Evolutionary conservation across 495 filamentous ascomycete species (phyloP).

Genomic region (Aspergillus nanangensis): DNA sequence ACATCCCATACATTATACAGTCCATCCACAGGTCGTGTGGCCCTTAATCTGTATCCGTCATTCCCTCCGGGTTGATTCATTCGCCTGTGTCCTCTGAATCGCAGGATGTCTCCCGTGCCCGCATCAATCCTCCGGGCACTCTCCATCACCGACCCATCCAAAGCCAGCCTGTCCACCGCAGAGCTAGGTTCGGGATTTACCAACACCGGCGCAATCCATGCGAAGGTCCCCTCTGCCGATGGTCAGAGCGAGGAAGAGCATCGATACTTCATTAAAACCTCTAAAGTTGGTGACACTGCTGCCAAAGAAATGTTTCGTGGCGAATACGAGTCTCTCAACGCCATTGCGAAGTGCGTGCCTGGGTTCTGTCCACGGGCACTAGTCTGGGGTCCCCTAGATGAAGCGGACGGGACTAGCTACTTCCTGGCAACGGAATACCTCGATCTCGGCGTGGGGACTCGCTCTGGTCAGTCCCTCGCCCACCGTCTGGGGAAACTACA

Average conservation of each 20-base stretch:
- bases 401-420: slow-evolving; percentile 40
- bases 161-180: slow-evolving; percentile 50
- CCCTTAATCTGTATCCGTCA: not conserved
- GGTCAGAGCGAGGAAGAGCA: slow-evolving; percentile 47
- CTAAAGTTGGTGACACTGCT: slow-evolving; percentile 51
- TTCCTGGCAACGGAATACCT: slow-evolving; percentile 85
- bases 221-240: slow-evolving; percentile 29
- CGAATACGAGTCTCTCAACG: slow-evolving; percentile 79
- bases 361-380: slow-evolving; percentile 69
- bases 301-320: slow-evolving; percentile 81
- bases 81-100: too few species aligned
- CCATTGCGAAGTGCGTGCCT: slow-evolving; percentile 66
- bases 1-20: too few species aligned
- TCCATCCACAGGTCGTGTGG: not conserved
- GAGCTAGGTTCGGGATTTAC: slow-evolving; percentile 71
- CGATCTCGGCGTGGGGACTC: slow-evolving; percentile 43
- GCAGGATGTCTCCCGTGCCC: slow-evolving; percentile 41
- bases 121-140: slow-evolving; percentile 59
- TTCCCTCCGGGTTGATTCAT: not conserved
- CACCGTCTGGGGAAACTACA: slow-evolving; percentile 76
- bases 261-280: slow-evolving; percentile 80
- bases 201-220: slow-evolving; percentile 64
- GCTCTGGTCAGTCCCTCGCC: slow-evolving; percentile 52
- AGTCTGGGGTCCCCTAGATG: slow-evolving; percentile 59
- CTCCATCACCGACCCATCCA: slow-evolving; percentile 51